Base-by-base conservation (phyloP, 495 filamentous ascomycete genomes). In the Penicillium lividum region DNA sequence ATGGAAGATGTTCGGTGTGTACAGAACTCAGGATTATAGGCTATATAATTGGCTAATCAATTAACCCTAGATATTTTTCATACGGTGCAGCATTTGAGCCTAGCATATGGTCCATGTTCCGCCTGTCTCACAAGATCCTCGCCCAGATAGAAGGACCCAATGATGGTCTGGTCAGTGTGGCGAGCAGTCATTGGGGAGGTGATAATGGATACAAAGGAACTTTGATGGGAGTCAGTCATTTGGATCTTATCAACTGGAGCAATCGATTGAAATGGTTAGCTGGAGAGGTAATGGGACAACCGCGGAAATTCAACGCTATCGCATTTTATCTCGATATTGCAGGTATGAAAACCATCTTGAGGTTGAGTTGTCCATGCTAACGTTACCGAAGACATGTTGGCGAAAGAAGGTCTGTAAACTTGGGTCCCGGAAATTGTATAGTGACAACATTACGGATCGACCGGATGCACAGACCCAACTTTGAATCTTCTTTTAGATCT, bases 221-320 rank as follows among this genome's bases (percentile, higher is more conserved):
- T 3, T 70, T 98, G n/a, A 73, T 92, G 5, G 85, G 84, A 9
- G 91, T 96, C 30, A 95, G 86, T 70, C 94, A 98, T 73, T 74
- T 97, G 5, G 92, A 97, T 64, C 76, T 96, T 52, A 98, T 97
- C 71, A 97, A 97, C 73, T 98, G 93, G 94, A 93, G 85, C 51
- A 97, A 96, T 65, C 78, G 89, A 51, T 58, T 96, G 33, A 82
- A 86, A 58, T 96, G 86, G 84, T 79, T 86, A 38, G 66, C 88
- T 16, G 85, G 83, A 61, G 80, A 86, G 60, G 73, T 88, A 64
- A 84, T 84, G 56, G 89, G 91, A 5, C 84, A 84, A 50, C 84
- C 83, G 67, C 78, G 80, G 61, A 89, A 86, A 89, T 97, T 98
- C 76, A 98, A 98, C 66, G 93, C 93, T 4, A 87, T 97, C 62